Evolutionary conservation across 2,329 filamentous ascomycete genomes (phyloP), one percentile per base, ranked within the genome.

Genomic region (Venturia nashicola): DNA sequence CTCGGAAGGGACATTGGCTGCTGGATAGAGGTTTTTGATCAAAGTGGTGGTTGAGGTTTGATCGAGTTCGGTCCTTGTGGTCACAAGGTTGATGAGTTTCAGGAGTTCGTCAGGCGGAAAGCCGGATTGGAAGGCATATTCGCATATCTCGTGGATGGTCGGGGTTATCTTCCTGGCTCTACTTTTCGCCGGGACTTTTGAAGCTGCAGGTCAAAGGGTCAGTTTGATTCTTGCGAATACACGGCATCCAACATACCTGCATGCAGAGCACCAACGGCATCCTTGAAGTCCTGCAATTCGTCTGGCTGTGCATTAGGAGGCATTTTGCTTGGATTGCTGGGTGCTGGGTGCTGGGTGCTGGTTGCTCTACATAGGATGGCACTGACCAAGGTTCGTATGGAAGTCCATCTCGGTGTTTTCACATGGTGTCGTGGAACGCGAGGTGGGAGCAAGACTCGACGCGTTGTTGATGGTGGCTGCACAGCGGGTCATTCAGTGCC

Each of bases 1-100:
- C 64, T 83, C 78, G 42, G 82, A 78, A 14, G 82, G 72, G n/a
- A 95, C 80, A 51, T 79, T 80, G 46, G 80, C 79, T n/a, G 82
- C 80, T 1, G 91, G 90, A 73, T 93, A 95, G 61, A 95, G 77
- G 66, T 88, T 89, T 67, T 86, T 89, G 69, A 91, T 75, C 60
- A 95, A 77, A 36, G 80, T 82, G 16, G 83, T 85, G 36, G 87
- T 79, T 68, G 86, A 91, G 36, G 85, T 85, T 74, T 94, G 91
- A 72, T 94, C 90, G 27, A 96, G 81, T 68, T 86, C 78, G 68
- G 80, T 89, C 59, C 85, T 85, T 27, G 79, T 78, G 23, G 86
- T 86, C 67, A 90, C 75, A 64, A 93, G 78, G 65, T 86, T 82
- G 67, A 94, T 76, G 40, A 95, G 78, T 62, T 81, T 78, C 63